Evolutionary conservation across 2,329 filamentous ascomycete genomes (phyloP).

Genomic region (Metarhizium sp.): DNA sequence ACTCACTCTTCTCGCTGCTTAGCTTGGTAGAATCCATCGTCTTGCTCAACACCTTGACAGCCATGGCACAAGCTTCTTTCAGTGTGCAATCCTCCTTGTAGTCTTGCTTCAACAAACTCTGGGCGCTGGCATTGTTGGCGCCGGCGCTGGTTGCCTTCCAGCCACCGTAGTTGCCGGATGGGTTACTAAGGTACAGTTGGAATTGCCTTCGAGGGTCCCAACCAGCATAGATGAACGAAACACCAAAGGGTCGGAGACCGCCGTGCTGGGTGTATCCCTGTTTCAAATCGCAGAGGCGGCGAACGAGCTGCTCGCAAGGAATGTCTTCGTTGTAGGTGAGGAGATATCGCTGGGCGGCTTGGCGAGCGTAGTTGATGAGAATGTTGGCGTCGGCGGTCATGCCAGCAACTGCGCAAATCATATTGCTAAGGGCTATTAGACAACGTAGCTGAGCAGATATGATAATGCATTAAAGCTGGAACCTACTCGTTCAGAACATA

Average conservation of each 20-base stretch:
- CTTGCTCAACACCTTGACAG: constrained; percentile 98
- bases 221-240: constrained; percentile 98
- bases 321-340: constrained; percentile 99
- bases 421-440: constrained; percentile 58
- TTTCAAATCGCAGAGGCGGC: constrained; percentile 93
- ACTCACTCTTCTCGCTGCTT: constrained; percentile 96
- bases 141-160: constrained; percentile 99
- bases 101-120: constrained; percentile 96
- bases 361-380: constrained; percentile 98
- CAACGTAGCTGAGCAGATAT: no score
- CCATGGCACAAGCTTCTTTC: constrained; percentile 93
- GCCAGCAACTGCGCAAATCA: constrained; percentile 98
- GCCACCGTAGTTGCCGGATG: constrained; percentile 95
- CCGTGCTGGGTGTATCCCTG: constrained; percentile 99
- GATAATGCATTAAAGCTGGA: not conserved
- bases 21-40: constrained; percentile 99
- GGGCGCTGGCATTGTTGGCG: constrained; percentile 95
- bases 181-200: constrained; percentile 98
- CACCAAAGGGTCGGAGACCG: constrained; percentile 94
- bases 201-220: constrained; percentile 95
- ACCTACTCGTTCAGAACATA: constrained; percentile 96
- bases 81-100: constrained; percentile 98
- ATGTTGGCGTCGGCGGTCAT: constrained; percentile 99
- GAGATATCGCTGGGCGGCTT: constrained; percentile 94
- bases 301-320: constrained; percentile 96